Conservation (phyloP, 768 basidiomycete species). For the Chalciporus piperatus region DNA sequence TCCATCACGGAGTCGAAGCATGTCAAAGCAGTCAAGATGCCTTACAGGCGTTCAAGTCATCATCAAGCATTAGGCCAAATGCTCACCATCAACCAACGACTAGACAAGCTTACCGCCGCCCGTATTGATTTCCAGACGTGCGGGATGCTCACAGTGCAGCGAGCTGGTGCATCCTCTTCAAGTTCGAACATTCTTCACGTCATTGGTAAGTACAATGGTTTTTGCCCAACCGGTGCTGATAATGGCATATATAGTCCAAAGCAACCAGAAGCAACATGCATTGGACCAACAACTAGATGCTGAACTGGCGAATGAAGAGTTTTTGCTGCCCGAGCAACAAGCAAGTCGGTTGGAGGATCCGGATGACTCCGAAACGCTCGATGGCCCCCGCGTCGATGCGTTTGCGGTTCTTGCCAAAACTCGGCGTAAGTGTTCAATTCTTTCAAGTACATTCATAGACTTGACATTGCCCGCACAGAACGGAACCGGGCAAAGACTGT, state of each 20-base stretch:
- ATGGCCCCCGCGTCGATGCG: too few species aligned
- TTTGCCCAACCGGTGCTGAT: background rate
- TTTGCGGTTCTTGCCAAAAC: background rate
- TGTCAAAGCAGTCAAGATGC: conserved; percentile 36
- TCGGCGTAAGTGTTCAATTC: background rate
- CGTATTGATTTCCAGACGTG: conserved; percentile 14
- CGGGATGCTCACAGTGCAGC: conserved; percentile 22
- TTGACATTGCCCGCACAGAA: background rate
- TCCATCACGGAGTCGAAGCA: conserved; percentile 37
- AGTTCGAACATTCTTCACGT: background rate
- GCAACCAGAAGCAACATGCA: too few species aligned
- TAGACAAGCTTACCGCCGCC: conserved; percentile 28
- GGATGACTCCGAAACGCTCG: too few species aligned
- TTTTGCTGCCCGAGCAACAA: too few species aligned
- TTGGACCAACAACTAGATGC: too few species aligned
- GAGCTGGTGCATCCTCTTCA: background rate
- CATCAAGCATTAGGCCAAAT: conserved; percentile 30
- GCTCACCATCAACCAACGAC: conserved; percentile 25
- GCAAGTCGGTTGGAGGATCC: too few species aligned
- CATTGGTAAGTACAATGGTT: background rate
- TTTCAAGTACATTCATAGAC: background rate
- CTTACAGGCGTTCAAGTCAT: conserved; percentile 27
- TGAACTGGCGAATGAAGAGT: too few species aligned
- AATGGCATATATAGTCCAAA: too few species aligned
- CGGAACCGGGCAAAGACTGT: conserved; percentile 1